Evolutionary conservation across 306 rosid genomes (phyloP).

Genomic region (Ceratonia siliqua): DNA sequence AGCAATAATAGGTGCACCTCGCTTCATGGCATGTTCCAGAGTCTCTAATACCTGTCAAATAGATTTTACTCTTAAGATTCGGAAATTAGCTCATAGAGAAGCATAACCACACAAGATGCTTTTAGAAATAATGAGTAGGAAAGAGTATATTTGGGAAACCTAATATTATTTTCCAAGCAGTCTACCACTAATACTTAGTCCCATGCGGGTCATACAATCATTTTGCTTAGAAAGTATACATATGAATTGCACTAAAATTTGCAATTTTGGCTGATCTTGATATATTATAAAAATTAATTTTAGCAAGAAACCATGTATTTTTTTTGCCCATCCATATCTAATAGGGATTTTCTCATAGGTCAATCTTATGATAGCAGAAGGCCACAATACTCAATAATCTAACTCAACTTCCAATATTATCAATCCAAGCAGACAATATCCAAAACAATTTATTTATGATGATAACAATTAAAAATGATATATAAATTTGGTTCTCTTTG

Average conservation of each 20-base stretch:
- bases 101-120: not conserved
- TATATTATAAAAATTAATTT: not conserved
- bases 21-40: slow-evolving; percentile 93
- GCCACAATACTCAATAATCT: slow-evolving; percentile 12
- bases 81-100: not conserved
- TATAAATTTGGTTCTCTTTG: not conserved
- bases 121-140: not conserved
- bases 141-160: not conserved
- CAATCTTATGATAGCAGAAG: slow-evolving; percentile 1
- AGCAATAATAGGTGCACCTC: slow-evolving; percentile 92
- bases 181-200: not conserved
- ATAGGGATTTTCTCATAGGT: not conserved
- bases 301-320: not conserved
- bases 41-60: slow-evolving; percentile 86
- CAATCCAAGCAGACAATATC: slow-evolving; percentile 1
- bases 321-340: not conserved
- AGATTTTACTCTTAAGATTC: not conserved
- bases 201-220: not conserved
- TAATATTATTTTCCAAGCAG: slow-evolving; percentile 6
- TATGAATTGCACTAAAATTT: not conserved
- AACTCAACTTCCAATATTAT: not conserved
- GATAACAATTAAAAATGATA: not conserved
- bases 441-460: not conserved
- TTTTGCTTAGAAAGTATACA: not conserved
- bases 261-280: not conserved